These are phyloP conservation scores for Chenopodium quinoa DNA, from an alignment of 148 eudicot species.

Conservation along the genomic window DNA sequence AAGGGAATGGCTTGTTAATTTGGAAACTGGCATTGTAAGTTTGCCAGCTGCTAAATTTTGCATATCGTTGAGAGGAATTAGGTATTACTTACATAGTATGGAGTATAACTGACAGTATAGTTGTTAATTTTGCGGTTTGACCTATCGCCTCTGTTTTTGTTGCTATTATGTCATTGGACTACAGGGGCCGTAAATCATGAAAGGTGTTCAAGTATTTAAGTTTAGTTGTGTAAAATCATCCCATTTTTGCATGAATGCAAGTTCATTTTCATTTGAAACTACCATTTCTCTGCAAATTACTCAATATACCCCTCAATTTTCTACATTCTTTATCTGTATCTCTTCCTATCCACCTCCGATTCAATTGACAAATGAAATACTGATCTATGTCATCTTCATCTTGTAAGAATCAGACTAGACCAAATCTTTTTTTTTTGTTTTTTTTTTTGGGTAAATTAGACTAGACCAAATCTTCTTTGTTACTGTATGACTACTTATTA, in stretches of 20 bases:
- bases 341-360: no score
- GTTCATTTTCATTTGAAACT: neutral
- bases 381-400: no score
- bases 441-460: no score
- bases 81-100: neutral
- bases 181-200: neutral
- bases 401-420: no score
- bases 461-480: no score
- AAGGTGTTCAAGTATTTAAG: neutral
- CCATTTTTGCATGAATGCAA: neutral
- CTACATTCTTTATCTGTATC: no score
- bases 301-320: no score
- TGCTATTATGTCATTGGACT: neutral
- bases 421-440: no score
- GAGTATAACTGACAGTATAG: neutral
- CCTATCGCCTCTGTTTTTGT: neutral
- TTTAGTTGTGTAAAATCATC: neutral
- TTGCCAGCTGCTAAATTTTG: slow-evolving; percentile 7
- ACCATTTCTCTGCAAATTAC: no score
- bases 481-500: no score
- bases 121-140: neutral
- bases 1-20: neutral
- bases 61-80: slow-evolving; percentile 7
- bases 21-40: neutral
- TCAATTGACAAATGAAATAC: no score